Conservation (phyloP, 345 rosid genomes). For the Eucalyptus dawsonii region DNA sequence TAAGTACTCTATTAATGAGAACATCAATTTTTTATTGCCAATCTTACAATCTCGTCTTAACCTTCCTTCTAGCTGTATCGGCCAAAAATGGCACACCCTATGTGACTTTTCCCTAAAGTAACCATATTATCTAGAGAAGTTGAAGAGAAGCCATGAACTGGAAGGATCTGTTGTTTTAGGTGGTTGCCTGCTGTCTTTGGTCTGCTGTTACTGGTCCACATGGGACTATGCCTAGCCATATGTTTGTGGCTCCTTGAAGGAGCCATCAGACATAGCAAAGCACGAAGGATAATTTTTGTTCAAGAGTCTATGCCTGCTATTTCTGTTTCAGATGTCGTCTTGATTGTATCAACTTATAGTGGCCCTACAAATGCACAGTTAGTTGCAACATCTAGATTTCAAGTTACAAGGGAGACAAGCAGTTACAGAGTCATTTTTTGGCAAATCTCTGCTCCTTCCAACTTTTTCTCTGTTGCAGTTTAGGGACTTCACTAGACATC, state of each 20-base stretch:
- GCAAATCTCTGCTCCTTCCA: neutral
- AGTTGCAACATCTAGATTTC: neutral
- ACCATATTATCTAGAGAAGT: neutral
- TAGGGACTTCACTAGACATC: slow-evolving; percentile 33
- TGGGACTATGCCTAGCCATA: neutral
- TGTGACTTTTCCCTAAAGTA: neutral
- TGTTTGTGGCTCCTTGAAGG: neutral
- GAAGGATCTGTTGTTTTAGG: neutral
- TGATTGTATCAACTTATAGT: neutral
- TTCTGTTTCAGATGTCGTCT: neutral
- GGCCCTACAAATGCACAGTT: neutral
- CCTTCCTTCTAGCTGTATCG: neutral
- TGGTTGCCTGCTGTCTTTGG: neutral
- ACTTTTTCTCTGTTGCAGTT: slow-evolving; percentile 17
- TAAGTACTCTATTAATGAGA: neutral
- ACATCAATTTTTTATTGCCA: neutral
- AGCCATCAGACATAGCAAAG: neutral
- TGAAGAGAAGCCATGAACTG: neutral
- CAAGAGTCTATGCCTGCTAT: neutral
- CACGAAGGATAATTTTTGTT: neutral
- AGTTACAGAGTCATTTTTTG: neutral
- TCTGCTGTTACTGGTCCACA: neutral
- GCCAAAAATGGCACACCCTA: neutral
- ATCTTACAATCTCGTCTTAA: neutral
- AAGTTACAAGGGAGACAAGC: neutral